Base-by-base conservation (phyloP, 257 asterid species). In the Ajuga chamaepitys region DNA sequence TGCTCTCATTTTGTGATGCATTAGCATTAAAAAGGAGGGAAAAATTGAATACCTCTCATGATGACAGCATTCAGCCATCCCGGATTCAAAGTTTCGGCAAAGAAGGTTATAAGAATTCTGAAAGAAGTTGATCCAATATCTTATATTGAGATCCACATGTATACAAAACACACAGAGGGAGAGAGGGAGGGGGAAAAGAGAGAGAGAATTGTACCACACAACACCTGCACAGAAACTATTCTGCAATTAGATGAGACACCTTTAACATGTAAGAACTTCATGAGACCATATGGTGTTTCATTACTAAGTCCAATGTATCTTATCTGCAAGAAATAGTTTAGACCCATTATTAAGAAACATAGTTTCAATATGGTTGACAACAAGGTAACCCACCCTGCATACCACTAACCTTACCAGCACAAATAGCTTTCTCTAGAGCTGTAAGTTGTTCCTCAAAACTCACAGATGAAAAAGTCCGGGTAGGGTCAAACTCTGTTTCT, bases 61-160 rank as follows among this genome's bases (percentile, higher is more conserved):
- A 71, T 87, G 90, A 78, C 97, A 89, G 75, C 98, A 92, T 77
- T 92, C 98, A 6, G 98, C 93, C 95, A 89, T 75, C 46, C 93
- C 93, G 9, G 75, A 74, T 81, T 88, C 96, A 74, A 92, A 92
- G 77, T 71, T 87, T 71, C 95, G 91, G 80, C 95, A 85, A 30
- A 92, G 83, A 72, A 92, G 85, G 78, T 87, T 92, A 74, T 85
- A 89, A 2, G 93, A 70, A 70, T 92, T 92, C 97, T 89, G 88
- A 22, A 66, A 74, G 46, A 58, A 20, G 37, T 20, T 5, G 45
- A 68, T 38, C 35, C 17, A 41, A 55, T n/a, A 37, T 64, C 42
- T 42, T 17, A 46, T 37, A 57, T 37, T 22, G 35, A 46, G 2
- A 30, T 30, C 37, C 10, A 34, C 28, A 14, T 2, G 16, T 34